A percentile compares a stretch with the other conserved stretches of the same genome.
phyloP scores from a whole-genome alignment of 2,329 filamentous ascomycete species.

The Aspergillus ustus region DNA sequence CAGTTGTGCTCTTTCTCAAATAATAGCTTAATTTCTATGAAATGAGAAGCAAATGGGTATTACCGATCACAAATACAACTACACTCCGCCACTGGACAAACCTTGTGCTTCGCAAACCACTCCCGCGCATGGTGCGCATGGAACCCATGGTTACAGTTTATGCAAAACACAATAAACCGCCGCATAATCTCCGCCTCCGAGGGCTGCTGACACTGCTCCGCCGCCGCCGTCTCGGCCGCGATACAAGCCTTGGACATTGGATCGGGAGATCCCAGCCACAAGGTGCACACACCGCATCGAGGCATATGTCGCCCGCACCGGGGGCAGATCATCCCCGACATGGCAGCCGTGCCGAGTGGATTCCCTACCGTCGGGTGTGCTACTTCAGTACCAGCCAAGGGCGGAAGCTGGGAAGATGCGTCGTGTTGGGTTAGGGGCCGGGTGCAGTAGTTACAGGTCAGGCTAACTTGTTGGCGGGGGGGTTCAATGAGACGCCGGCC shows the following conservation, averaged over 20 bases:
- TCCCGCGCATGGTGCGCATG: conserved; percentile 66
- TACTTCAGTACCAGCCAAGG: conserved; percentile 35
- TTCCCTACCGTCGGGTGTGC: conserved; percentile 41
- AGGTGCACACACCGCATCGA: conserved; percentile 64
- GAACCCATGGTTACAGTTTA: conserved; percentile 66
- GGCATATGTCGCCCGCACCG: conserved; percentile 67
- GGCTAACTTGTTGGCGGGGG: conserved; percentile 58
- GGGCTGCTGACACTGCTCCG: conserved; percentile 28
- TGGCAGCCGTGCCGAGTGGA: conserved; percentile 39
- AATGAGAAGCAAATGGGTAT: conserved; percentile 16
- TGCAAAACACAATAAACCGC: conserved; percentile 64
- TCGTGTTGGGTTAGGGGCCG: conserved; percentile 57
- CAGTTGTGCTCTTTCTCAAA: background rate
- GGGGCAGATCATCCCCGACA: conserved; percentile 61
- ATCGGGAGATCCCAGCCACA: conserved; percentile 65
- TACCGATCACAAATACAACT: conserved; percentile 47
- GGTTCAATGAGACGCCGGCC: conserved; percentile 55
- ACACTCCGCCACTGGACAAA: conserved; percentile 48
- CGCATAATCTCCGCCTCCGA: conserved; percentile 54
- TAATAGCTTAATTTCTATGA: background rate
- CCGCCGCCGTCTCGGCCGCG: conserved; percentile 37
- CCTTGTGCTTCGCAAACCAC: conserved; percentile 58
- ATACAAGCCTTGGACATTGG: conserved; percentile 50
- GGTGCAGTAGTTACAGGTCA: conserved; percentile 66
- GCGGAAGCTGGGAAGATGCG: conserved; percentile 36